phyloP scores from a whole-genome alignment of 164 flowering plant species.

The Santalum album region DNA sequence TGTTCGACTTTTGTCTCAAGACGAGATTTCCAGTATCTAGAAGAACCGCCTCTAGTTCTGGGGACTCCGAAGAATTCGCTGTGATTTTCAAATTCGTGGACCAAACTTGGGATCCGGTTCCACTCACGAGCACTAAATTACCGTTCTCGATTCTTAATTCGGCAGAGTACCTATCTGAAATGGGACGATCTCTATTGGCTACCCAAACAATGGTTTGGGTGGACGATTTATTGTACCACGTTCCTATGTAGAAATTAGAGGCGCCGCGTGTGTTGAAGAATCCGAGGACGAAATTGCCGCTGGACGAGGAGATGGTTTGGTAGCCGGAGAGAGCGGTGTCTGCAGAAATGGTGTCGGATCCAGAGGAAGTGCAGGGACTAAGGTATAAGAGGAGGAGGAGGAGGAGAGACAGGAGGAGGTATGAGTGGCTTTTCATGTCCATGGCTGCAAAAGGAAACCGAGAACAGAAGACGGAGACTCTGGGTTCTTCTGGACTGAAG shows the following conservation, averaged over 20 bases:
- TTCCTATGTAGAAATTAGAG: constrained; percentile 14
- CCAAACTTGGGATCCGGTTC: constrained; percentile 37
- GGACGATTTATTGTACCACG: constrained; percentile 12
- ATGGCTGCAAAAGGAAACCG: too few relatives aligned
- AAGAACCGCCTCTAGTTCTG: constrained; percentile 27
- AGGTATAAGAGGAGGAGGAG: neutral
- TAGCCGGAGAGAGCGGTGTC: constrained; percentile 9
- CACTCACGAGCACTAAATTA: constrained; percentile 43
- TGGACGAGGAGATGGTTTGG: constrained; percentile 11
- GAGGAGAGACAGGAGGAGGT: neutral
- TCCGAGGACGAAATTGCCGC: constrained; percentile 14
- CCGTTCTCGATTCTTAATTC: constrained; percentile 25
- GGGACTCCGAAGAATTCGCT: constrained; percentile 8
- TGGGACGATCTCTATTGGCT: constrained; percentile 18
- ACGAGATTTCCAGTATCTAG: constrained; percentile 52
- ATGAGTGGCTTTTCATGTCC: too few relatives aligned
- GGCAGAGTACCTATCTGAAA: constrained; percentile 4
- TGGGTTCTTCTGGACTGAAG: too few relatives aligned
- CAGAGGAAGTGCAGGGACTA: neutral
- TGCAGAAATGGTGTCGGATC: constrained; percentile 8
- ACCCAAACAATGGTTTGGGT: constrained; percentile 13
- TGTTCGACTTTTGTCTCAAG: constrained; percentile 22
- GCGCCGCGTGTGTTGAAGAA: constrained; percentile 14
- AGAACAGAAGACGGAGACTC: too few relatives aligned
- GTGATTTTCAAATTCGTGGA: constrained; percentile 33